phyloP scores from a whole-genome alignment of 2,329 filamentous ascomycete species.

The Nannizzia gypsea region DNA sequence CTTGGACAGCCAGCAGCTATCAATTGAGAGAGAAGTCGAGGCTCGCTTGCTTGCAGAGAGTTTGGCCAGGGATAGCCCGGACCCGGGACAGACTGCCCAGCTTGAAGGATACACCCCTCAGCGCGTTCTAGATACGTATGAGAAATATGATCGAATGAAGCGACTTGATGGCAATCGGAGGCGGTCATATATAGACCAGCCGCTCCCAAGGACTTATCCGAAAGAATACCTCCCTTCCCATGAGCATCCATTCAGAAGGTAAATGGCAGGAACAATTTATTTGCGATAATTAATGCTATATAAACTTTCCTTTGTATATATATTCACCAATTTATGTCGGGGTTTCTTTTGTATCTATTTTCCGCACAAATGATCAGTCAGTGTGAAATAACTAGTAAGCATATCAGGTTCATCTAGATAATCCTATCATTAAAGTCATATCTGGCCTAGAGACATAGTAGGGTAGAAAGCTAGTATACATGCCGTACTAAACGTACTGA shows the following conservation, averaged over 20 bases:
- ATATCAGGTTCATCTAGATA: background rate
- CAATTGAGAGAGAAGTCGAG: constrained; percentile 8
- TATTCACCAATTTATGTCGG: background rate
- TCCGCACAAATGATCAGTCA: background rate
- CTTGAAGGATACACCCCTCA: background rate
- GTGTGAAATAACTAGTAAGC: background rate
- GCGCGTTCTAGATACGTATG: constrained; percentile 5
- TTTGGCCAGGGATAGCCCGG: constrained; percentile 1
- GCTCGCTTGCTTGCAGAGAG: constrained; percentile 7
- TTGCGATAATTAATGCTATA: background rate
- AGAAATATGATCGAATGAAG: constrained; percentile 9
- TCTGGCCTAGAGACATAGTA: background rate
- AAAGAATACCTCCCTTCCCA: background rate
- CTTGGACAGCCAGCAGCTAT: constrained; percentile 7
- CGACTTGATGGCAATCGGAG: constrained; percentile 6
- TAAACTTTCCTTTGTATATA: background rate
- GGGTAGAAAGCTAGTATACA: background rate
- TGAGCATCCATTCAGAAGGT: background rate
- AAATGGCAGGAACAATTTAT: background rate
- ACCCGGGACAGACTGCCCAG: background rate
- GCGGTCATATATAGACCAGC: background rate
- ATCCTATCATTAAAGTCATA: background rate
- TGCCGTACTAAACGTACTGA: background rate
- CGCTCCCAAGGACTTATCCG: background rate
- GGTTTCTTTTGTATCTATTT: background rate